phyloP scores from a whole-genome alignment of 208 protist genomes.

The Herpetomonas tarakana region DNA sequence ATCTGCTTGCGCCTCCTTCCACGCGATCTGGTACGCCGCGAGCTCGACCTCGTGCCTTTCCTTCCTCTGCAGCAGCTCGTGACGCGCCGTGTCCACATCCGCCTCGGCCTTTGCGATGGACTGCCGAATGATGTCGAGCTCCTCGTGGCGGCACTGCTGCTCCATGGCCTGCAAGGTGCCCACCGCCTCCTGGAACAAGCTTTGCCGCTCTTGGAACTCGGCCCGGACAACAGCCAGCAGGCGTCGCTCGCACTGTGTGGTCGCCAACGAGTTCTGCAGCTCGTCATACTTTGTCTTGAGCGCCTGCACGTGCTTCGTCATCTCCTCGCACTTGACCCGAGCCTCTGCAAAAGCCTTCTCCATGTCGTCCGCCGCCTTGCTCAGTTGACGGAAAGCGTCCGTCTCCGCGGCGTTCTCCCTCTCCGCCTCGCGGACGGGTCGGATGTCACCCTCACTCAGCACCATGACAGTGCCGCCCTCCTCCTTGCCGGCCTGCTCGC shows the following conservation, averaged over 20 bases:
- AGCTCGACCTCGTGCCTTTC: conserved; percentile 57
- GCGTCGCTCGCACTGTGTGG: conserved; percentile 16
- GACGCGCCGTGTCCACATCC: conserved; percentile 11
- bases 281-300: conserved; percentile 36
- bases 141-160: conserved; percentile 24
- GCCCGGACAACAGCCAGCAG: conserved; percentile 16
- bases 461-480: conserved; percentile 17
- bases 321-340: conserved; percentile 23
- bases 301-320: conserved; percentile 40
- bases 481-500: not conserved
- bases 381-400: conserved; percentile 10
- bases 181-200: conserved; percentile 20
- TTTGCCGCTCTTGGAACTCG: conserved; percentile 25
- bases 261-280: conserved; percentile 13
- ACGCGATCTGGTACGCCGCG: conserved; percentile 68
- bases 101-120: conserved; percentile 22
- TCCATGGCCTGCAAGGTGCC: conserved; percentile 14
- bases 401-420: conserved; percentile 23
- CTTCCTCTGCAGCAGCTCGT: conserved; percentile 33
- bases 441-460: conserved; percentile 35
- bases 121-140: conserved; percentile 30
- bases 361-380: conserved; percentile 20
- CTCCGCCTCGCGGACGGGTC: conserved; percentile 35
- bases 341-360: conserved; percentile 21
- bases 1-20: conserved; percentile 68